These are phyloP conservation scores for Grosmannia huntii DNA, from an alignment of 2,329 filamentous ascomycete species.

Conservation along the genomic window DNA sequence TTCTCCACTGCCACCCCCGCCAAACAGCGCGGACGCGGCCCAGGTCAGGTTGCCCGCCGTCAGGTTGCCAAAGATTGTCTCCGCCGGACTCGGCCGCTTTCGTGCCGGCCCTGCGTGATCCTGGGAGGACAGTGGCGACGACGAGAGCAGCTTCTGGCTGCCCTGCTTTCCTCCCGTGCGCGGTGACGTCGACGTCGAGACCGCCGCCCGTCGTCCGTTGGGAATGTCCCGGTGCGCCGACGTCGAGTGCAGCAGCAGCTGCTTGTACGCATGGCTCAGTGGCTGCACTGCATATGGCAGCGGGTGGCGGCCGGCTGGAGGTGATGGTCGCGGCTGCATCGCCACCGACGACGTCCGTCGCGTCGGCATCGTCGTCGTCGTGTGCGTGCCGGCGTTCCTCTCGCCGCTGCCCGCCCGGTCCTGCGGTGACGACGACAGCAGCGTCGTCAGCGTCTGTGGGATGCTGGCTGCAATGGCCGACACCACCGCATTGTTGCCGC, in stretches of 20 bases:
- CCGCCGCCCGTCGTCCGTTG: conserved; percentile 17
- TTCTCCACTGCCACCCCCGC: neutral
- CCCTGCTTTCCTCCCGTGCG: neutral
- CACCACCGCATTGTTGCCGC: conserved; percentile 41
- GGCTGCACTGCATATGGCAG: conserved; percentile 1
- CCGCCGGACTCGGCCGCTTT: conserved; percentile 50
- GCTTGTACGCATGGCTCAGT: conserved; percentile 2
- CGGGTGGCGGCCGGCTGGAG: neutral
- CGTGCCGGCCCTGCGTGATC: conserved; percentile 13
- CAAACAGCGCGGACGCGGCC: conserved; percentile 31
- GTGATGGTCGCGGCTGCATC: neutral
- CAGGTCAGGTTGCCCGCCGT: conserved; percentile 40
- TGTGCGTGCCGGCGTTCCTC: conserved; percentile 3
- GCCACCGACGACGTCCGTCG: neutral
- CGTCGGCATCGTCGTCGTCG: neutral
- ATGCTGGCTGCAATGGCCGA: conserved; percentile 44
- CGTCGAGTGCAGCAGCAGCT: conserved; percentile 2
- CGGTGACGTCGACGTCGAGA: conserved; percentile 7
- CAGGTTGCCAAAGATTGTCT: conserved; percentile 43
- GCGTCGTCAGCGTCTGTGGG: conserved; percentile 28
- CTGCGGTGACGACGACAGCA: conserved; percentile 28
- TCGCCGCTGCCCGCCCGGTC: conserved; percentile 3
- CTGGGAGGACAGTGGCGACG: conserved; percentile 24
- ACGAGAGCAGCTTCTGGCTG: conserved; percentile 12
- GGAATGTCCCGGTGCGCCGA: conserved; percentile 1